A percentile compares a stretch with the other conserved stretches of the same genome.
These are phyloP conservation scores for Phaeosphaeriaceae sp. DNA, from an alignment of 2,329 filamentous ascomycete genomes.

Conservation along the genomic window DNA sequence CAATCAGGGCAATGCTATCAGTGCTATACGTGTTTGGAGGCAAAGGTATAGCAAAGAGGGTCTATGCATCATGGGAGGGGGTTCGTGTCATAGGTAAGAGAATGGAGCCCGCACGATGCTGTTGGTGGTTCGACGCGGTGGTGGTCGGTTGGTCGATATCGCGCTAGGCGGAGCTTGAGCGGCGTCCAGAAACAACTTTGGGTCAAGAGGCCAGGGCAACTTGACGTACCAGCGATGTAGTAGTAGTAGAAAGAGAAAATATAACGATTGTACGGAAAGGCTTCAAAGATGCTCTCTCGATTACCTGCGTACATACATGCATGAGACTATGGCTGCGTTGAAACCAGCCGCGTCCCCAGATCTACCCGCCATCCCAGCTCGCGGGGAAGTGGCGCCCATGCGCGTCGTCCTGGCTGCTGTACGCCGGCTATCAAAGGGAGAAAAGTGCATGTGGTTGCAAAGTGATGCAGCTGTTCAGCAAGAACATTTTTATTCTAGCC, in stretches of 20 bases:
- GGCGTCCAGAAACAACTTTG: slow-evolving; percentile 13
- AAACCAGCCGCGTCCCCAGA: slow-evolving; percentile 29
- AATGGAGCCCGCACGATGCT: slow-evolving; percentile 14
- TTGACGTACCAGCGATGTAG: too few species aligned
- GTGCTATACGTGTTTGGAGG: slow-evolving; percentile 18
- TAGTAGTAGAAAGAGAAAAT: neutral
- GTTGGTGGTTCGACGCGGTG: slow-evolving; percentile 31
- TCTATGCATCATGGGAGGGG: slow-evolving; percentile 41
- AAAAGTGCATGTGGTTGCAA: neutral
- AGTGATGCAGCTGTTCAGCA: neutral
- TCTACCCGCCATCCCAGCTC: slow-evolving; percentile 25
- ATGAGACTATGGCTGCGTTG: slow-evolving; percentile 24
- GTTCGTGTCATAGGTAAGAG: slow-evolving; percentile 18
- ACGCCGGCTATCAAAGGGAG: slow-evolving; percentile 4
- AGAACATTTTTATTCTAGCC: neutral
- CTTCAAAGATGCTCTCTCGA: slow-evolving; percentile 1
- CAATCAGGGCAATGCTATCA: neutral
- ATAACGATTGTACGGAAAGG: neutral
- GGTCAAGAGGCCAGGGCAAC: neutral
- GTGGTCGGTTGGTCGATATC: slow-evolving; percentile 26
- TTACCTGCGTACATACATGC: slow-evolving; percentile 19
- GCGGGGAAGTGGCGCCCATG: slow-evolving; percentile 23
- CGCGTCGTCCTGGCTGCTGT: slow-evolving; percentile 3
- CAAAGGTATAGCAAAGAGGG: slow-evolving; percentile 16
- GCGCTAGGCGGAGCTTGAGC: slow-evolving; percentile 25